A percentile compares a stretch with the other conserved stretches of the same genome.
Evolutionary conservation across 805 yeast species (phyloP).

Genomic region (Suhomyces xylopsoci): DNA sequence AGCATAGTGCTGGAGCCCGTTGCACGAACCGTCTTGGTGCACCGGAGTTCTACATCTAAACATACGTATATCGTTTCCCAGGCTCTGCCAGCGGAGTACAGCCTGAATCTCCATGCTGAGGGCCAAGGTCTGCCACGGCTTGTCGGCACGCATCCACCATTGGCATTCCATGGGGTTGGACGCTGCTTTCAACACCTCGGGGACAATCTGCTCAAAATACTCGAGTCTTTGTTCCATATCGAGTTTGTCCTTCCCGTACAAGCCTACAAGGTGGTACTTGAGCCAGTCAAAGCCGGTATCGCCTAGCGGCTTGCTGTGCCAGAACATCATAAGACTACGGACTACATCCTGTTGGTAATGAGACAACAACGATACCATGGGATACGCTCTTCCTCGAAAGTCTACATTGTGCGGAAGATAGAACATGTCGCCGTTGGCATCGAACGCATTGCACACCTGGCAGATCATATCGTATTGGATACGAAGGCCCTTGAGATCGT

Average conservation of each 20-base stretch:
- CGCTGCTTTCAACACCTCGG: conserved; percentile 25
- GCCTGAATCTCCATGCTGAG: conserved; percentile 30
- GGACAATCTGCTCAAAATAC: conserved; percentile 24
- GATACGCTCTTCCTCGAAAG: conserved; percentile 42
- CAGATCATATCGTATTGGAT: conserved; percentile 17
- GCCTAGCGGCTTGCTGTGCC: conserved; percentile 37
- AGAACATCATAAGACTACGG: conserved; percentile 35
- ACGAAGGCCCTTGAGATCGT: conserved; percentile 15
- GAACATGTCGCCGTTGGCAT: conserved; percentile 31
- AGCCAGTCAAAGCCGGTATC: conserved; percentile 36
- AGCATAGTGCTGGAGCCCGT: conserved; percentile 46
- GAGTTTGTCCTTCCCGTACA: conserved; percentile 29
- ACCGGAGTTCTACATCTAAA: conserved; percentile 33
- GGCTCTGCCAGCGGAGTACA: conserved; percentile 14
- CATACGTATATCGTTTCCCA: conserved; percentile 17
- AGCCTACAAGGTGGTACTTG: conserved; percentile 36
- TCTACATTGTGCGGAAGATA: conserved; percentile 39
- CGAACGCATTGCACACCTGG: conserved; percentile 24
- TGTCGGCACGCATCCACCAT: conserved; percentile 40
- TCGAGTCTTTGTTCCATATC: conserved; percentile 20
- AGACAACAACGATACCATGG: conserved; percentile 32
- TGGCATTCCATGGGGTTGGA: conserved; percentile 19
- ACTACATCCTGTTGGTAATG: conserved; percentile 36
- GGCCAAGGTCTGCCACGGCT: conserved; percentile 40
- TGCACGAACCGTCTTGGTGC: conserved; percentile 45